A percentile compares a stretch with the other conserved stretches of the same genome.
Conservation (phyloP, 2,329 filamentous ascomycete genomes). For the Chaetomiaceae sp. region DNA sequence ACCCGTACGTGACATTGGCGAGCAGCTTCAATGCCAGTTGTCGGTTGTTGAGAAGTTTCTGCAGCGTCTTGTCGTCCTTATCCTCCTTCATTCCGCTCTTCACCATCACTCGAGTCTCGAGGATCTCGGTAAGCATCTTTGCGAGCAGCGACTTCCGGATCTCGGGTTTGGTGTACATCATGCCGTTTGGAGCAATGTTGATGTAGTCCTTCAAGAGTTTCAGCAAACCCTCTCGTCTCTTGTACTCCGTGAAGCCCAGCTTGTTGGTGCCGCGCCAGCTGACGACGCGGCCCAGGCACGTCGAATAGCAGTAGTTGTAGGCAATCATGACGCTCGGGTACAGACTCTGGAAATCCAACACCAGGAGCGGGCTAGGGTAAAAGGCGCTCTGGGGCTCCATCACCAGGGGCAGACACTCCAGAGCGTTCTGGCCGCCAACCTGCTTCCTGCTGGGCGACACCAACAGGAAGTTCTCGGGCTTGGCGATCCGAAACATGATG, state of each 20-base stretch:
- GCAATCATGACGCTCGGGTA: slow-evolving; percentile 99
- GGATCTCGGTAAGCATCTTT: slow-evolving; percentile 93
- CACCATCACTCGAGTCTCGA: slow-evolving; percentile 96
- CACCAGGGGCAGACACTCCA: slow-evolving; percentile 90
- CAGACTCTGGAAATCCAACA: slow-evolving; percentile 92
- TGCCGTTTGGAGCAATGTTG: slow-evolving; percentile 91
- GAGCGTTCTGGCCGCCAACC: slow-evolving; percentile 86
- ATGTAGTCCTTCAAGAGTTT: slow-evolving; percentile 77
- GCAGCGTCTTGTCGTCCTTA: slow-evolving; percentile 79
- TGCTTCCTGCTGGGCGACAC: slow-evolving; percentile 88
- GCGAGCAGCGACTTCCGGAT: slow-evolving; percentile 87
- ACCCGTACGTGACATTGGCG: slow-evolving; percentile 98
- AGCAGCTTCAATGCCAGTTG: slow-evolving; percentile 93
- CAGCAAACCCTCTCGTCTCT: slow-evolving; percentile 68
- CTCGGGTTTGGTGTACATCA: slow-evolving; percentile 85
- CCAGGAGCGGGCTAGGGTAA: slow-evolving; percentile 82
- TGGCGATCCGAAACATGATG: slow-evolving; percentile 97
- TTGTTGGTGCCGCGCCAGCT: slow-evolving; percentile 90
- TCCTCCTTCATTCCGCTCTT: slow-evolving; percentile 95
- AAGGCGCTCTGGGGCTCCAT: slow-evolving; percentile 97
- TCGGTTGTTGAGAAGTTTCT: slow-evolving; percentile 85
- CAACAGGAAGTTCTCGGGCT: slow-evolving; percentile 89
- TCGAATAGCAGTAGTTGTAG: slow-evolving; percentile 98
- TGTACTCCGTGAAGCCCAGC: slow-evolving; percentile 89
- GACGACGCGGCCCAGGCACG: slow-evolving; percentile 80